Percentiles rank a stretch among this genome's conserved stretches.
Conservation (phyloP, 2,329 filamentous ascomycete species). For the Monilinia laxa region DNA sequence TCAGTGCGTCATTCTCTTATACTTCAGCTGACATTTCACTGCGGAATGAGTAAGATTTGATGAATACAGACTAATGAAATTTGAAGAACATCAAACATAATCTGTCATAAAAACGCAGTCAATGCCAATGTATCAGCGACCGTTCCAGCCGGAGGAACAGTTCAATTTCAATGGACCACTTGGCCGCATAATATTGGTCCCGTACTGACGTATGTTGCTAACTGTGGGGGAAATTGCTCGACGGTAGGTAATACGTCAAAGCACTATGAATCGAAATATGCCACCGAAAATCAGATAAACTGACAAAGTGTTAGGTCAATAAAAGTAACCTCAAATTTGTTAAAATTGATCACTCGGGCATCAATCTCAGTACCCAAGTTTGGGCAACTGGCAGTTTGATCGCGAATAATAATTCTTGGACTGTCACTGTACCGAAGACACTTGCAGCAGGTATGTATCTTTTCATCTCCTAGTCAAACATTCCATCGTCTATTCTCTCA, state of each 20-base stretch:
- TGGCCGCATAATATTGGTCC: conserved; percentile 51
- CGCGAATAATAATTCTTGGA: conserved; percentile 18
- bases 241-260: conserved; percentile 32
- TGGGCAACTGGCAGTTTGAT: conserved; percentile 17
- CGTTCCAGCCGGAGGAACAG: conserved; percentile 47
- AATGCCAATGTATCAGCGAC: conserved; percentile 45
- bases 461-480: background rate
- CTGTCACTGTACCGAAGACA: conserved; percentile 9
- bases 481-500: too few species aligned
- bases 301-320: background rate
- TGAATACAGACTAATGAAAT: background rate
- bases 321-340: conserved; percentile 19
- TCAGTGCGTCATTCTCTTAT: background rate
- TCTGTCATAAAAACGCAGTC: conserved; percentile 49
- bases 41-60: too few species aligned
- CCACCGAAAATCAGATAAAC: background rate
- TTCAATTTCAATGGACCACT: conserved; percentile 50
- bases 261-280: too few species aligned
- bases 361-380: conserved; percentile 11
- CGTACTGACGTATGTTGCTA: conserved; percentile 36
- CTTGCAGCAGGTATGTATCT: conserved; percentile 3
- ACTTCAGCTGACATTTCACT: too few species aligned
- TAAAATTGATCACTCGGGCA: conserved; percentile 13
- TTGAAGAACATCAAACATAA: conserved; percentile 44
- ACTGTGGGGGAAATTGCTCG: conserved; percentile 43